A percentile compares a stretch with the other conserved stretches of the same genome.
Conservation (phyloP, 331 rosid species). For the Erythrophleum ivorense region DNA sequence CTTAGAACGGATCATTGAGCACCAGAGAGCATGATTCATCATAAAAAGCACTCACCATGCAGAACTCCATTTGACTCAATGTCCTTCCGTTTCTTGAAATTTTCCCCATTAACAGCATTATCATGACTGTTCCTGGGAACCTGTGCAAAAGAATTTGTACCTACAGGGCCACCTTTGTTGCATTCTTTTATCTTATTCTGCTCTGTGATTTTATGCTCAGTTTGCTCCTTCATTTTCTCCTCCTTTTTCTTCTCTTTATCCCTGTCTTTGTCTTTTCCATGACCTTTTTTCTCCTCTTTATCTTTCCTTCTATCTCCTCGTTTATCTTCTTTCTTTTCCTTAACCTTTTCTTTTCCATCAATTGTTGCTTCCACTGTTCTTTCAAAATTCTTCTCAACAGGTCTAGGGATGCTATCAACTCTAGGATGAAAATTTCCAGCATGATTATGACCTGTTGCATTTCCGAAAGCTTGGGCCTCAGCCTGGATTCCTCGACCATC, state of each 20-base stretch:
- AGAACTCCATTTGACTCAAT: slow-evolving; percentile 75
- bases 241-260: slow-evolving; percentile 84
- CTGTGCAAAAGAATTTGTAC: slow-evolving; percentile 52
- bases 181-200: slow-evolving; percentile 56
- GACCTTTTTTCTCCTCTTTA: slow-evolving; percentile 75
- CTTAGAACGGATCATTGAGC: slow-evolving; percentile 37
- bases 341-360: slow-evolving; percentile 53
- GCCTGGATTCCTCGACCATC: slow-evolving; percentile 55
- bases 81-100: slow-evolving; percentile 80
- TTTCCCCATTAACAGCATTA: slow-evolving; percentile 54
- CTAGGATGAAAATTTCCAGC: slow-evolving; percentile 53
- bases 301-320: slow-evolving; percentile 65
- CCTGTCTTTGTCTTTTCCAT: slow-evolving; percentile 75
- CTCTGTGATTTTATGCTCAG: slow-evolving; percentile 51
- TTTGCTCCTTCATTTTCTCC: slow-evolving; percentile 51
- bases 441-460: slow-evolving; percentile 52
- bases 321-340: slow-evolving; percentile 68
- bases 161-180: slow-evolving; percentile 50
- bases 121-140: slow-evolving; percentile 52
- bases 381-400: slow-evolving; percentile 48
- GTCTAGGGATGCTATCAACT: slow-evolving; percentile 58
- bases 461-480: slow-evolving; percentile 51
- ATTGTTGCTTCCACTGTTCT: slow-evolving; percentile 49
- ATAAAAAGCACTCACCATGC: slow-evolving; percentile 76
- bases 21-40: slow-evolving; percentile 42